Evolutionary conservation across 441 rosid genomes (phyloP).

Genomic region (Erysimum pusillum): DNA sequence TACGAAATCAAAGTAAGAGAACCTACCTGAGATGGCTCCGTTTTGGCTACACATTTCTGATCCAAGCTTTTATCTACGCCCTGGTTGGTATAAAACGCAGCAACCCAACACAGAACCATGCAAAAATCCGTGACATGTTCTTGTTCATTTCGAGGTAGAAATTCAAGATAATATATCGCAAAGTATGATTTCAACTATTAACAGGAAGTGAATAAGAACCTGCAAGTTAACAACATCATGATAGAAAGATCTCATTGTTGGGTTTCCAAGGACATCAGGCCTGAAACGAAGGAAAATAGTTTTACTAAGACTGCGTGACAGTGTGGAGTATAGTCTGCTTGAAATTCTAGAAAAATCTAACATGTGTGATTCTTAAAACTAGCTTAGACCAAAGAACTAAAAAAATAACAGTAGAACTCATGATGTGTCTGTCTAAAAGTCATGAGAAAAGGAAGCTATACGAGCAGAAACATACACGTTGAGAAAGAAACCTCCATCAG

Average conservation of each 20-base stretch:
- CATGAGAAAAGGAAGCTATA: background rate
- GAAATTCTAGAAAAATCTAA: background rate
- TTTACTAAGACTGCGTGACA: conserved; percentile 23
- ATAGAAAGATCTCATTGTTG: conserved; percentile 81
- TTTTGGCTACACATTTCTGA: conserved; percentile 62
- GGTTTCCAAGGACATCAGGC: conserved; percentile 74
- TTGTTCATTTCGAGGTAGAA: conserved; percentile 1
- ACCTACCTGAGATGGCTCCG: conserved; percentile 65
- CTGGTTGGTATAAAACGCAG: conserved; percentile 56
- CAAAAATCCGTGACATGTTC: conserved; percentile 17
- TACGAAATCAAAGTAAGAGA: conserved; percentile 12
- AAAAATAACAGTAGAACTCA: conserved; percentile 1
- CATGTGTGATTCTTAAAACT: conserved; percentile 14
- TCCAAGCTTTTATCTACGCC: conserved; percentile 73
- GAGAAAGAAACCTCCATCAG: conserved; percentile 94
- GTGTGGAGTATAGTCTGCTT: background rate
- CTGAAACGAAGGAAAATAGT: conserved; percentile 58
- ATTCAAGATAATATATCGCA: conserved; percentile 27
- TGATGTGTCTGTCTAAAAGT: conserved; percentile 1
- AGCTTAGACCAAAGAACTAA: conserved; percentile 13
- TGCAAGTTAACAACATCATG: conserved; percentile 73
- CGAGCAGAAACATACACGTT: conserved; percentile 66
- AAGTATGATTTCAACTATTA: background rate
- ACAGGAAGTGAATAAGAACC: conserved; percentile 55
- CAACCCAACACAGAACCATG: conserved; percentile 20